Conservation (phyloP, 768 basidiomycete genomes). For the Tricholoma sp. region DNA sequence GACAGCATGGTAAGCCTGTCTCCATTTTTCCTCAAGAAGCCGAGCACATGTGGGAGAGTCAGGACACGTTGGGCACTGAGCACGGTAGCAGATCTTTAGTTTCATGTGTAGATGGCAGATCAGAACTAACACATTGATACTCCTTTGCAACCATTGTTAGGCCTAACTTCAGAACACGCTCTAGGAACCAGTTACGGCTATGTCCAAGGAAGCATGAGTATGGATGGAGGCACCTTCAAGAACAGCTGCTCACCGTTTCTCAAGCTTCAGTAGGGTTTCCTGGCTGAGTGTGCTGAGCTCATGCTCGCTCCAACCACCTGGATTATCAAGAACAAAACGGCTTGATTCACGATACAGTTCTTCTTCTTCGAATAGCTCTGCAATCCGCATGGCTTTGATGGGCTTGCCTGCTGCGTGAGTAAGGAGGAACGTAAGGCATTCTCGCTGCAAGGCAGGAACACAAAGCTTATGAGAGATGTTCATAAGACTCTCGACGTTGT, state of each 20-base stretch:
- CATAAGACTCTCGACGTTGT: conserved; percentile 89
- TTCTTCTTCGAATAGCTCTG: conserved; percentile 86
- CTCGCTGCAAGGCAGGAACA: conserved; percentile 72
- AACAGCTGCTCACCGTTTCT: conserved; percentile 61
- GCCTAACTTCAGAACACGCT: conserved; percentile 88
- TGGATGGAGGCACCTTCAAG: not conserved
- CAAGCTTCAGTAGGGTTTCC: conserved; percentile 83
- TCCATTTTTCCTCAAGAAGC: conserved; percentile 89
- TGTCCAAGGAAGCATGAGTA: not conserved
- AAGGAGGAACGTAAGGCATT: conserved; percentile 83
- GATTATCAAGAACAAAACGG: conserved; percentile 89
- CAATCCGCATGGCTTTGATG: conserved; percentile 89
- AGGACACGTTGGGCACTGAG: conserved; percentile 78
- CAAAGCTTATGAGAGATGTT: conserved; percentile 88
- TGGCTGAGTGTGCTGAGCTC: conserved; percentile 78
- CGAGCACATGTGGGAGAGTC: conserved; percentile 77
- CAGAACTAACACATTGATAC: conserved; percentile 79
- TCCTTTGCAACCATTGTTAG: conserved; percentile 86
- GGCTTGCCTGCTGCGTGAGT: conserved; percentile 91
- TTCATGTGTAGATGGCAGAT: not conserved
- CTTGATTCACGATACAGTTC: conserved; percentile 88
- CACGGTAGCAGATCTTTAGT: not conserved
- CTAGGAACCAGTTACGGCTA: conserved; percentile 93
- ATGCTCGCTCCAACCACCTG: conserved; percentile 77
- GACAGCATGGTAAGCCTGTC: conserved; percentile 80